Base-by-base conservation (phyloP, 768 basidiomycete species). In the Termitomyces sp. region DNA sequence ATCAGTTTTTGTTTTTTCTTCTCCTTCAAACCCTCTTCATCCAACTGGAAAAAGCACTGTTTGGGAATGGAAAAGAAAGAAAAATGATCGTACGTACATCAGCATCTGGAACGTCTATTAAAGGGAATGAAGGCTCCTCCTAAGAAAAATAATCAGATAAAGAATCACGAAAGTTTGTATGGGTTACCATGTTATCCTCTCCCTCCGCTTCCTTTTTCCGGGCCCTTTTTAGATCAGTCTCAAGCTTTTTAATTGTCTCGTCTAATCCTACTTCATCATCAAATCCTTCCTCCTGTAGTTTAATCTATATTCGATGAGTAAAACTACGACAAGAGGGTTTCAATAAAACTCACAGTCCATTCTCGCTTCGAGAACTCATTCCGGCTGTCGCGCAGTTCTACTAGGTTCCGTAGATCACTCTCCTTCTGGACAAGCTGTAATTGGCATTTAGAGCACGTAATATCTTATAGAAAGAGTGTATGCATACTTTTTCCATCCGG, bases 1-100 rank as follows among this genome's bases (percentile, higher is more conserved):
- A 95, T 76, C 35, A 98, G 79, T 64, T 86, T 89, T 70, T 99
- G 97, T 67, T 89, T 91, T 67, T 87, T 87, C 77, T 98, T 99
- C 72, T 99, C 97, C 70, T 92, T 98, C 38, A 98, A 70, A 28
- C 86, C 82, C 43, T 96, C 95, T 68, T 98, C 95, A 65, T 93
- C 91, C 8, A 94, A 80, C 89, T 93, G 59, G 18, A 35, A 55
- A 41, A 33, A 38, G 5, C 44, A 38, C 28, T n/a, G 36, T 28
- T 48, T 33, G 55, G 4, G 38, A 48, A 46, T 32, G 36, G 23
- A 40, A 30, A 16, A 33, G n/a, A 54, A 55, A 26, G 30, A 32
- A 35, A n/a, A n/a, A 44, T 46, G 51, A n/a, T 1, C 38, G 23
- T n/a, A 66, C 78, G 61, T 62, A 95, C 88, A 59, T 96, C 90